These are phyloP conservation scores for Talaromyces thailandensis DNA, from an alignment of 495 filamentous ascomycete genomes.

Conservation along the genomic window DNA sequence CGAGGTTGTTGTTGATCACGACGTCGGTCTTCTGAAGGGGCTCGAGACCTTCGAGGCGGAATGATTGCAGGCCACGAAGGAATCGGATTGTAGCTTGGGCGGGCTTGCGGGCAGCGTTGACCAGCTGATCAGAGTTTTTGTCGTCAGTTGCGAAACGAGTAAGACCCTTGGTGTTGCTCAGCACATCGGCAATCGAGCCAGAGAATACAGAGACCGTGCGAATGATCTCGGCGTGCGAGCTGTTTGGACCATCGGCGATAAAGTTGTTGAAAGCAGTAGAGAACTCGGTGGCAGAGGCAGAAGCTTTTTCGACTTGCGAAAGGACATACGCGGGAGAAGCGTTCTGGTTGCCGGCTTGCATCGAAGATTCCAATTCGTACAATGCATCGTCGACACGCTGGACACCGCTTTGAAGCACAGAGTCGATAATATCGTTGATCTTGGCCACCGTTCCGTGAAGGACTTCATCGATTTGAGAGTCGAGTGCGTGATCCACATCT, in stretches of 20 bases:
- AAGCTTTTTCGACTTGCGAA: constrained; percentile 94
- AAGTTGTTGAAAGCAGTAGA: constrained; percentile 96
- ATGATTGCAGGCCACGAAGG: constrained; percentile 90
- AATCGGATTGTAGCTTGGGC: constrained; percentile 87
- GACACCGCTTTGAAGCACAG: constrained; percentile 87
- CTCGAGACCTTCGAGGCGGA: constrained; percentile 83
- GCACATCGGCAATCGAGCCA: constrained; percentile 84
- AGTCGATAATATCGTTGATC: constrained; percentile 97
- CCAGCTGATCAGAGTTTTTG: constrained; percentile 78
- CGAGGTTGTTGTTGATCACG: constrained; percentile 91
- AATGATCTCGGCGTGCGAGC: constrained; percentile 83
- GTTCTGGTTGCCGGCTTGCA: constrained; percentile 98
- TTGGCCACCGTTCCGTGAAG: constrained; percentile 78
- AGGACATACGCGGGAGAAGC: constrained; percentile 92
- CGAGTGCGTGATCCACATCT: constrained; percentile 71
- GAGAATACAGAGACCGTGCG: constrained; percentile 85
- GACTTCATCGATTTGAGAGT: constrained; percentile 83
- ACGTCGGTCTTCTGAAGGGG: constrained; percentile 84
- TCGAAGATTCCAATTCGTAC: constrained; percentile 93
- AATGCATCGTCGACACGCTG: constrained; percentile 92
- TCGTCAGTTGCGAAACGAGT: constrained; percentile 92
- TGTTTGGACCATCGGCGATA: constrained; percentile 93
- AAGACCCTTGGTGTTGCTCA: constrained; percentile 92
- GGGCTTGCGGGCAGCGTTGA: constrained; percentile 71
- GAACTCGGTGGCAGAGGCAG: constrained; percentile 90